Conservation (phyloP, 345 rosid genomes). For the Ricinus communis region DNA sequence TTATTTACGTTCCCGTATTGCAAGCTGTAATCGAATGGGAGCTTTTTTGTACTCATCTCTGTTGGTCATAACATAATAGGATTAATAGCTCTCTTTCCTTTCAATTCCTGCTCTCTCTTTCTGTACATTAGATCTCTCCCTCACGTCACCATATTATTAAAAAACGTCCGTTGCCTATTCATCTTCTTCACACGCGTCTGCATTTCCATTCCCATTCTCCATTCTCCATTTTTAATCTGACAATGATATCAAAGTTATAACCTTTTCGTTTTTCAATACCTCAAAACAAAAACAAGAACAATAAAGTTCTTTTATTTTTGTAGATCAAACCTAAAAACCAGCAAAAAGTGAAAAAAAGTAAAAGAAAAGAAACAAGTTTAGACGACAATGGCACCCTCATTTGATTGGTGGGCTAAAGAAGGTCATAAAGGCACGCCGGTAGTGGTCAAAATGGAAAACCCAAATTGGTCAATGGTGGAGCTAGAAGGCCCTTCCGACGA, state of each 20-base stretch:
- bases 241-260: slow-evolving; percentile 49
- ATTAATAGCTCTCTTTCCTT: slow-evolving; percentile 6
- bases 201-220: slow-evolving; percentile 1
- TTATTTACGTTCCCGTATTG: slow-evolving; percentile 17
- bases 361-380: background rate
- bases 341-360: no score
- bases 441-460: slow-evolving; percentile 97
- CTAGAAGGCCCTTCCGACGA: slow-evolving; percentile 74
- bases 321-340: slow-evolving; percentile 15
- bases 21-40: slow-evolving; percentile 52
- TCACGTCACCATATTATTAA: slow-evolving; percentile 29
- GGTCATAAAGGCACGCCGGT: slow-evolving; percentile 86
- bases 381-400: slow-evolving; percentile 64
- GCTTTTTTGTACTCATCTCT: slow-evolving; percentile 8
- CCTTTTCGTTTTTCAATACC: background rate
- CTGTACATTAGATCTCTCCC: no score
- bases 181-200: slow-evolving; percentile 43
- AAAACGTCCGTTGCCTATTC: slow-evolving; percentile 29
- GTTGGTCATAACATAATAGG: background rate
- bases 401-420: slow-evolving; percentile 81
- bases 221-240: slow-evolving; percentile 10
- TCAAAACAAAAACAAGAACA: no score
- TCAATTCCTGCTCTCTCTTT: slow-evolving; percentile 11
- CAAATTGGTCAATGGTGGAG: slow-evolving; percentile 98
- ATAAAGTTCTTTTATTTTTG: background rate